Conservation (phyloP, 2,329 filamentous ascomycete species). For the Neonectria punicea region DNA sequence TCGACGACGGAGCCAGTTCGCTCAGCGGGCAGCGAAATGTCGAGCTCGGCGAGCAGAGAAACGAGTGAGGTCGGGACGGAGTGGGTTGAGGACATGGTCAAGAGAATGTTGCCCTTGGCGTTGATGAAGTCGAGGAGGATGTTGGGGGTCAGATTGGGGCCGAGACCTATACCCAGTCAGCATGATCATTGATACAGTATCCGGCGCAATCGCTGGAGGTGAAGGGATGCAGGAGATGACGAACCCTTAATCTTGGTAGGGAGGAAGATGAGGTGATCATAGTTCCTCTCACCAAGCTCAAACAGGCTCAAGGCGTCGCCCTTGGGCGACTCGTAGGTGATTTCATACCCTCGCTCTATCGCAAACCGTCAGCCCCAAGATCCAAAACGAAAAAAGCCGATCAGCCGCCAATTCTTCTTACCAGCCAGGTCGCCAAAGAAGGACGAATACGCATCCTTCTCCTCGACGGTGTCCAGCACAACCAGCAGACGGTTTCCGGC, state of each 20-base stretch:
- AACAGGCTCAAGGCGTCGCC: conserved; percentile 82
- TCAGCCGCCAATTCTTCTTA: conserved; percentile 51
- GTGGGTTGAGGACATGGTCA: conserved; percentile 80
- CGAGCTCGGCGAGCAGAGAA: conserved; percentile 85
- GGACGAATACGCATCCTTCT: conserved; percentile 84
- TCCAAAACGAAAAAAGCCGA: not conserved
- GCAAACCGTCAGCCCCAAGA: conserved; percentile 35
- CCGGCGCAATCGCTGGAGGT: not conserved
- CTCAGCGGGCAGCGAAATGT: conserved; percentile 87
- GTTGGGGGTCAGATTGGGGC: conserved; percentile 87
- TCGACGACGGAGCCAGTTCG: conserved; percentile 88
- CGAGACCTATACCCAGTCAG: conserved; percentile 70
- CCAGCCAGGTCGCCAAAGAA: conserved; percentile 80
- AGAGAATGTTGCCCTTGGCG: conserved; percentile 87
- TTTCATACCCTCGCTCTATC: conserved; percentile 82
- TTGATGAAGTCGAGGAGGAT: conserved; percentile 91
- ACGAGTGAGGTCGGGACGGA: conserved; percentile 78
- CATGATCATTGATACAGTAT: conserved; percentile 1
- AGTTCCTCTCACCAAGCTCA: conserved; percentile 84
- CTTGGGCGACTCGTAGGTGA: conserved; percentile 86
- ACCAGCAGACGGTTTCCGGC: conserved; percentile 84
- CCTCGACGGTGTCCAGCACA: conserved; percentile 82
- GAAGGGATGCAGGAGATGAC: conserved; percentile 29
- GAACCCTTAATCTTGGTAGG: conserved; percentile 90
- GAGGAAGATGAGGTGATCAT: conserved; percentile 90